Base-by-base conservation (phyloP, 495 filamentous ascomycete species). In the Penicillium cinerascens region DNA sequence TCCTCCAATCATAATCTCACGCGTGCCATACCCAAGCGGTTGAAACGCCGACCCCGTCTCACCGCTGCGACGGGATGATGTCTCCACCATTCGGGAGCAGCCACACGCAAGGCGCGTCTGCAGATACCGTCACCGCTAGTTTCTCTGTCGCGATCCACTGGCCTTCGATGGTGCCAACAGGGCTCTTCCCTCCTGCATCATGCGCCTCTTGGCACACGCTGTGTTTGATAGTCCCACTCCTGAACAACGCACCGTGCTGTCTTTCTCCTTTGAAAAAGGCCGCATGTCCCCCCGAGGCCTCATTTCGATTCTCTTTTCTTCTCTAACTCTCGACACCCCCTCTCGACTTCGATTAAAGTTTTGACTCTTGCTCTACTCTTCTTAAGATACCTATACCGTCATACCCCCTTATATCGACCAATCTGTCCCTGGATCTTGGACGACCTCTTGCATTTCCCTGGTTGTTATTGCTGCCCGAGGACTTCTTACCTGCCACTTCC, bases 351-450 rank as follows among this genome's bases (percentile, higher is more conserved):
- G 10, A 49, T 44, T 39, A 47, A 53, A 27, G 29, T 17, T 39
- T 53, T 40, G 36, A 44, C 33, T 35, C 35, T 47, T 22, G 20
- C 36, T 21, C 35, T 21, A 6, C 29, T 54, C 21, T 29, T 36
- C 9, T 51, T 23, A 6, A 35, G 44, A 54, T 43, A 46, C 35
- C 43, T 41, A 33, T 42, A 21, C 47, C 52, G 15, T 35, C 47
- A 46, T 50, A 49, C 42, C 27, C 36, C 29, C 13, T 38, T 17
- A 35, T 21, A 33, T 20, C 52, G 49, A 45, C 49, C 43, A 51
- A 44, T 47, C 51, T 63, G 27, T 49, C 57, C 63, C 58, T 69
- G 71, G 71, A 74, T 55, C 63, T 51, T 62, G 67, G 58, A 67
- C 61, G 55, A 54, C 60, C 44, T n/a, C 15, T 50, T 39, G 20